phyloP scores from a whole-genome alignment of 331 rosid species.

The Quercus tomentella region DNA sequence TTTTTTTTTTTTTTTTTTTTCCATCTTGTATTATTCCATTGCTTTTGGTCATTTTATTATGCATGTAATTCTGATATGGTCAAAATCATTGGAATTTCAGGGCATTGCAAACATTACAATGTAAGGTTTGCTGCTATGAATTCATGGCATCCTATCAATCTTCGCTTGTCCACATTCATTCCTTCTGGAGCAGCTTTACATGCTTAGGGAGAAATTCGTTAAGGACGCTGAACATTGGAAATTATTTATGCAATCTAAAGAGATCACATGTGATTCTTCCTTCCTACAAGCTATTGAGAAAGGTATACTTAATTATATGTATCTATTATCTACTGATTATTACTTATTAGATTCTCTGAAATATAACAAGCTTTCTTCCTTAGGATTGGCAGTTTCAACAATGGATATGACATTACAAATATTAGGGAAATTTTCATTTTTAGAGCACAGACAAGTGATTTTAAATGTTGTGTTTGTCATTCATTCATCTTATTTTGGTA shows the following conservation, averaged over 20 bases:
- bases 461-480: neutral
- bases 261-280: constrained; percentile 22
- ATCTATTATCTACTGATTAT: neutral
- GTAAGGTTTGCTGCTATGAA: constrained; percentile 13
- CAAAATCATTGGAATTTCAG: neutral
- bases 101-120: constrained; percentile 2
- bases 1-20: neutral
- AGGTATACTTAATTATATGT: constrained; percentile 20
- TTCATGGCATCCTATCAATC: constrained; percentile 45
- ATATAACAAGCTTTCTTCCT: neutral
- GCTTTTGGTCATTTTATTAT: neutral
- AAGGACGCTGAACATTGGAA: neutral
- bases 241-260: constrained; percentile 10
- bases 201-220: constrained; percentile 14
- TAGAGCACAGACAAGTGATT: neutral
- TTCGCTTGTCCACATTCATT: constrained; percentile 25
- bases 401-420: neutral
- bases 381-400: neutral
- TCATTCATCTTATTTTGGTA: neutral
- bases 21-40: neutral
- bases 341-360: neutral
- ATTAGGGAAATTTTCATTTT: neutral
- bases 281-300: constrained; percentile 14
- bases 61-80: neutral
- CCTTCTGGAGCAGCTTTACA: constrained; percentile 30